Evolutionary conservation across 495 filamentous ascomycete genomes (phyloP).

Genomic region (Penicillium coffeae): DNA sequence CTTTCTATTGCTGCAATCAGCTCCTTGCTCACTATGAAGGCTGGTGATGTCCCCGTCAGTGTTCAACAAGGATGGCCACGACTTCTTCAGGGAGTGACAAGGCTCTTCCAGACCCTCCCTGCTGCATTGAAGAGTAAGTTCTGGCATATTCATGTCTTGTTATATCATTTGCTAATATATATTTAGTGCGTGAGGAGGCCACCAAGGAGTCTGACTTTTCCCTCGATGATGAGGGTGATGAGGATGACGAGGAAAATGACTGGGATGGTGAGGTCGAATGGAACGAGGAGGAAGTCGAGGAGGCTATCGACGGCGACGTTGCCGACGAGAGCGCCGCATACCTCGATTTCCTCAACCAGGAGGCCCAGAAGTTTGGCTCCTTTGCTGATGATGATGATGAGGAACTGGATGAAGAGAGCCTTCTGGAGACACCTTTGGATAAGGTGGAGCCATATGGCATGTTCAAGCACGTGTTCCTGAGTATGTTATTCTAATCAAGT

Average conservation of each 20-base stretch:
- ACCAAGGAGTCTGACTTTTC: constrained; percentile 82
- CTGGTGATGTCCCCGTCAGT: constrained; percentile 75
- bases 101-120: constrained; percentile 87
- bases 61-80: constrained; percentile 97
- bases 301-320: constrained; percentile 57
- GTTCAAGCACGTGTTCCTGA: constrained; percentile 75
- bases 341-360: constrained; percentile 90
- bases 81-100: constrained; percentile 82
- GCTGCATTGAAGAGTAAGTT: constrained; percentile 74
- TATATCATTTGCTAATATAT: constrained; percentile 14
- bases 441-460: constrained; percentile 89
- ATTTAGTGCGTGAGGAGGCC: constrained; percentile 79
- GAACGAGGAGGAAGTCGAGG: constrained; percentile 61
- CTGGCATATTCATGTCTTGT: background rate
- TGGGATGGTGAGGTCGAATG: constrained; percentile 66
- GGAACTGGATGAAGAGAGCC: constrained; percentile 82
- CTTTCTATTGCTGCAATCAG: constrained; percentile 91
- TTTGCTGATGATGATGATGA: constrained; percentile 75
- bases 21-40: constrained; percentile 69
- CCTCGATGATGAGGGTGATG: constrained; percentile 70
- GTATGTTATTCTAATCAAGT: constrained; percentile 52
- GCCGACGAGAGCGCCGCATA: constrained; percentile 91
- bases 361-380: constrained; percentile 79
- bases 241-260: constrained; percentile 66
- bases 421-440: constrained; percentile 91